Evolutionary conservation across 1,284 basidiomycete species (phyloP).

Genomic region (Heliocybe sulcata): DNA sequence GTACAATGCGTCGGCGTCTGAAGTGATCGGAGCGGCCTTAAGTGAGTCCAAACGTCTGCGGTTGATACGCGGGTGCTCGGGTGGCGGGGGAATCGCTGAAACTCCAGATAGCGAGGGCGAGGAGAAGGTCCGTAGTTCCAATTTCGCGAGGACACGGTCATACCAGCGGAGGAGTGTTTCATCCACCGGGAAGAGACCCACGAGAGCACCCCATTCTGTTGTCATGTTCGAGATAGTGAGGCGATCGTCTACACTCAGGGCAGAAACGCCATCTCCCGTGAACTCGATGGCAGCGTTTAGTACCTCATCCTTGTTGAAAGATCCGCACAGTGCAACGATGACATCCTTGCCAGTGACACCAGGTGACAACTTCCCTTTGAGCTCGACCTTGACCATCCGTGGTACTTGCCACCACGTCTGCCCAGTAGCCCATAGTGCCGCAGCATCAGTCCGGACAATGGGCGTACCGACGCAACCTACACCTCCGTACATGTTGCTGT

Average conservation of each 20-base stretch:
- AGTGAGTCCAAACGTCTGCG: slow-evolving; percentile 64
- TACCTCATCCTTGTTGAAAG: slow-evolving; percentile 96
- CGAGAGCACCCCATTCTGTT: slow-evolving; percentile 98
- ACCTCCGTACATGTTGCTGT: slow-evolving; percentile 99
- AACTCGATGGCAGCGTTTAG: slow-evolving; percentile 99
- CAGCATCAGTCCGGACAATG: slow-evolving; percentile 90
- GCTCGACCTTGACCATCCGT: slow-evolving; percentile 91
- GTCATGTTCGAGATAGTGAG: slow-evolving; percentile 98
- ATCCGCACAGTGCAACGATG: slow-evolving; percentile 94
- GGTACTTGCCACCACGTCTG: slow-evolving; percentile 99
- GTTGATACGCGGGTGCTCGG: slow-evolving; percentile 87
- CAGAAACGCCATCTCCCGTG: slow-evolving; percentile 83
- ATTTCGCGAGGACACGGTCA: slow-evolving; percentile 66
- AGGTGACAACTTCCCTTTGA: slow-evolving; percentile 74
- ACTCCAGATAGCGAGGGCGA: slow-evolving; percentile 23
- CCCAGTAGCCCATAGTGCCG: slow-evolving; percentile 97
- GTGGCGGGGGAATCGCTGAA: slow-evolving; percentile 57
- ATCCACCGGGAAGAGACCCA: slow-evolving; percentile 94
- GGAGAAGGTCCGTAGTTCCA: slow-evolving; percentile 77
- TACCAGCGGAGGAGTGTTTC: slow-evolving; percentile 85
- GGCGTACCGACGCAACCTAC: slow-evolving; percentile 97
- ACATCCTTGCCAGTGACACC: slow-evolving; percentile 99
- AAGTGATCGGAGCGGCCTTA: slow-evolving; percentile 46
- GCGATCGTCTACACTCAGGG: slow-evolving; percentile 85
- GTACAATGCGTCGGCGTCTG: slow-evolving; percentile 82